phyloP scores from a whole-genome alignment of 805 yeast genomes.

The Teunomyces atbi region DNA sequence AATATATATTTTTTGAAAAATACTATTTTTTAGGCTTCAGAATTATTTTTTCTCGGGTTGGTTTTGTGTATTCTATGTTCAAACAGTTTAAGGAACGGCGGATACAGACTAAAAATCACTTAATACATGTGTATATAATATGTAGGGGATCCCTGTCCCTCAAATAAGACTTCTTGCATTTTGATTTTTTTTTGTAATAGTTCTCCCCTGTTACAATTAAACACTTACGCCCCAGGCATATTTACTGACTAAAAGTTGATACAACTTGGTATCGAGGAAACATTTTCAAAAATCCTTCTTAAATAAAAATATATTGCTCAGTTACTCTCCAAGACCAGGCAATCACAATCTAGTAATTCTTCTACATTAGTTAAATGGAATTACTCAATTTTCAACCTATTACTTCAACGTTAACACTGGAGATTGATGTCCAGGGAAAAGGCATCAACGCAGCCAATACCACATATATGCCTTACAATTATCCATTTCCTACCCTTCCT shows the following conservation, averaged over 20 bases:
- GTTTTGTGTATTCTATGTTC: slow-evolving; percentile 1
- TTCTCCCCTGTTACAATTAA: neutral
- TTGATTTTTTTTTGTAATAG: neutral
- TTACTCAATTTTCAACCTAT: slow-evolving; percentile 2
- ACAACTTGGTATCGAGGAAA: neutral
- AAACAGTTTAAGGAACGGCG: slow-evolving; percentile 2
- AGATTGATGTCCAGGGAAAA: neutral
- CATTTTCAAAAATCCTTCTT: neutral
- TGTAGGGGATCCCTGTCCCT: slow-evolving; percentile 1
- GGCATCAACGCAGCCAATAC: neutral
- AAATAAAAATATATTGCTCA: neutral
- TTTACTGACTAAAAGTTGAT: neutral
- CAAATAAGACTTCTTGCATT: neutral
- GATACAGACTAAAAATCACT: slow-evolving; percentile 4
- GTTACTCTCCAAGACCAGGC: neutral
- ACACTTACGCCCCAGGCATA: neutral
- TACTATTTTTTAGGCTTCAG: slow-evolving; percentile 2
- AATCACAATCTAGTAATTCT: slow-evolving; percentile 4
- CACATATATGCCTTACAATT: slow-evolving; percentile 4
- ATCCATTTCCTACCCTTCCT: slow-evolving; percentile 3
- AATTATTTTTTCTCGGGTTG: slow-evolving; percentile 1
- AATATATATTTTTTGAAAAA: neutral
- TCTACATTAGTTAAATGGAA: slow-evolving; percentile 1
- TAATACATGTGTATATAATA: neutral
- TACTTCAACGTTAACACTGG: neutral